phyloP scores from a whole-genome alignment of 108 stramenopile genomes.

The Cyclotella distinguenda region DNA sequence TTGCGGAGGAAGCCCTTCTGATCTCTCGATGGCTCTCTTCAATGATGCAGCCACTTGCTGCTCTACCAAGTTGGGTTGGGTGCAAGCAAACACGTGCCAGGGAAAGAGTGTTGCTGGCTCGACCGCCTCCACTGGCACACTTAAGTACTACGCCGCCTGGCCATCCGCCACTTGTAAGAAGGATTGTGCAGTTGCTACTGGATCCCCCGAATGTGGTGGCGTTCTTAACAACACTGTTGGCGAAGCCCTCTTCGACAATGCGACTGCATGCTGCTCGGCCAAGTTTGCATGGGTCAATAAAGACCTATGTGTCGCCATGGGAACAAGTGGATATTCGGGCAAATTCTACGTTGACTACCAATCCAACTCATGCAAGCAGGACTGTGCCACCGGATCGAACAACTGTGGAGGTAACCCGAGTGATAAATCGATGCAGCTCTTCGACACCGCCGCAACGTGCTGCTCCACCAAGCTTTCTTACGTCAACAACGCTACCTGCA shows the following conservation, averaged over 20 bases:
- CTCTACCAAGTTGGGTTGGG: constrained; percentile 11
- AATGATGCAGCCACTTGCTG: constrained; percentile 4
- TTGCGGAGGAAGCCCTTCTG: constrained; percentile 3
- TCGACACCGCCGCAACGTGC: constrained; percentile 3
- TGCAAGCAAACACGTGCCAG: not conserved
- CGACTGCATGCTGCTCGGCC: not conserved
- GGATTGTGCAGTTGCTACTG: not conserved
- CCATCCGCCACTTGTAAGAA: not conserved
- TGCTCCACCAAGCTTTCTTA: constrained; percentile 4
- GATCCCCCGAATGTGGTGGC: constrained; percentile 5
- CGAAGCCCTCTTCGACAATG: not conserved
- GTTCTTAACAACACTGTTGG: constrained; percentile 4
- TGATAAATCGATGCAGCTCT: constrained; percentile 3
- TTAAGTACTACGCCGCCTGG: not conserved
- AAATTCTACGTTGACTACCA: constrained; percentile 12
- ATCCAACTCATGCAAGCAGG: constrained; percentile 8
- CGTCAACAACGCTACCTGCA: not conserved
- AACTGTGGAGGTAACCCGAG: constrained; percentile 1
- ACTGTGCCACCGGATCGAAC: constrained; percentile 2
- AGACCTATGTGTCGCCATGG: not conserved
- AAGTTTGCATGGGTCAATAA: constrained; percentile 9
- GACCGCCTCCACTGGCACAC: not conserved
- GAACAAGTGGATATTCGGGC: not conserved
- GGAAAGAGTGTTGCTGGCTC: not conserved
- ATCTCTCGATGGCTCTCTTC: constrained; percentile 1